Percentiles rank a stretch among this genome's conserved stretches.
Evolutionary conservation across 495 filamentous ascomycete species (phyloP).

Genomic region (Pseudoneurospora amorphoporcata): DNA sequence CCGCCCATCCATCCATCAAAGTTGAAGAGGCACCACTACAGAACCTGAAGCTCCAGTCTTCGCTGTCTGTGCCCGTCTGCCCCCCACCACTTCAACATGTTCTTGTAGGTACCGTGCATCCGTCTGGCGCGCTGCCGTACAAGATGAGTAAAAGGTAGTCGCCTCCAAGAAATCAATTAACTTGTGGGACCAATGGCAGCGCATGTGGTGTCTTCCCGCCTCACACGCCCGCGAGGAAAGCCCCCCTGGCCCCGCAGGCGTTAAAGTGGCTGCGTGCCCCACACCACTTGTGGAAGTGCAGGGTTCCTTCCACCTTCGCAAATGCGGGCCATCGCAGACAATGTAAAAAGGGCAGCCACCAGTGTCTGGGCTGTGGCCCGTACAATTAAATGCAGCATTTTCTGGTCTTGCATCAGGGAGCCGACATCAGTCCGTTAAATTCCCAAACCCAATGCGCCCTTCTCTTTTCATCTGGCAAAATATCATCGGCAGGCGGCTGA

Average conservation of each 20-base stretch:
- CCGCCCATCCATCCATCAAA: not conserved
- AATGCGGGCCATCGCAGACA: not conserved
- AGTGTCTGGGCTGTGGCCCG: not conserved
- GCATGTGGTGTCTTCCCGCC: not conserved
- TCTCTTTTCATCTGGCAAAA: not conserved
- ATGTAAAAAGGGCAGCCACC: not conserved
- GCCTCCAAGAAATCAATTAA: not conserved
- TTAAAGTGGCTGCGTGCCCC: not conserved
- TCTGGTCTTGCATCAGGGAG: not conserved
- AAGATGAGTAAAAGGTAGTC: not conserved
- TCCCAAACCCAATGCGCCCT: not conserved
- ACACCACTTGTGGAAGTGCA: not conserved
- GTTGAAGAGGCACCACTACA: not conserved
- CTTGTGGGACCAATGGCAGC: not conserved
- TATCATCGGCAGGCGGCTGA: not conserved
- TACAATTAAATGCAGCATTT: not conserved
- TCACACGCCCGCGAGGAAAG: not conserved
- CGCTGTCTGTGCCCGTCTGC: not conserved
- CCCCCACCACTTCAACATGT: not conserved
- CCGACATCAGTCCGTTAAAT: not conserved
- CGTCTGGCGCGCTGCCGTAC: not conserved
- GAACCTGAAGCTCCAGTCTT: not conserved
- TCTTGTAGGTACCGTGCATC: not conserved
- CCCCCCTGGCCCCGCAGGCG: not conserved
- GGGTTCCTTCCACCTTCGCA: not conserved